phyloP scores from a whole-genome alignment of 805 yeast species.

The Yarrowia osloensis region DNA sequence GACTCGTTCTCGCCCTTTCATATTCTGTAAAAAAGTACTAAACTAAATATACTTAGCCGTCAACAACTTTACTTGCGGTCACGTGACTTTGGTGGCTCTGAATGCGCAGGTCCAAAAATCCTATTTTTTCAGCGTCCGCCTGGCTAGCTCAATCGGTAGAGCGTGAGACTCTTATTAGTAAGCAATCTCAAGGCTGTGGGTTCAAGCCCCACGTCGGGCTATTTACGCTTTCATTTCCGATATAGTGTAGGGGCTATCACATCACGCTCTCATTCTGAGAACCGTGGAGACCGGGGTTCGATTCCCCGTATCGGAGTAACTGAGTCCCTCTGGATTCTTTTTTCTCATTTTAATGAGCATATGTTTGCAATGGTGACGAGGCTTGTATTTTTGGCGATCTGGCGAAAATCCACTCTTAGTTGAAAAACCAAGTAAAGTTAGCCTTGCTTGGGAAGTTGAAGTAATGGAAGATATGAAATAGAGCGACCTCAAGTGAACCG shows the following conservation, averaged over 20 bases:
- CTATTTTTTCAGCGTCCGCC: not conserved
- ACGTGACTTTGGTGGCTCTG: conserved; percentile 12
- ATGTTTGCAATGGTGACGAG: too few species aligned
- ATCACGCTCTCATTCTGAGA: conserved; percentile 27
- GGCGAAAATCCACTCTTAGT: too few species aligned
- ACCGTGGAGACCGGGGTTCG: conserved; percentile 31
- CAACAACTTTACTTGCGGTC: not conserved
- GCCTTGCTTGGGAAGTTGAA: too few species aligned
- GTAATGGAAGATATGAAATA: too few species aligned
- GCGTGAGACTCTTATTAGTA: not conserved
- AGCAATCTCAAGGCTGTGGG: conserved; percentile 10
- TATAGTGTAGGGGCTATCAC: conserved; percentile 27
- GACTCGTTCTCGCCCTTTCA: too few species aligned
- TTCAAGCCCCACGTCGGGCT: conserved; percentile 24
- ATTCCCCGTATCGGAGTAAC: conserved; percentile 27
- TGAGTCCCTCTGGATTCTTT: not conserved
- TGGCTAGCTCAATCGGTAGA: conserved; percentile 11
- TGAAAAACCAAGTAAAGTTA: too few species aligned
- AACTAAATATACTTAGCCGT: not conserved
- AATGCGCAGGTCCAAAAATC: not conserved
- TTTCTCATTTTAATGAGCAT: not conserved
- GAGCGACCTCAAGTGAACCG: too few species aligned
- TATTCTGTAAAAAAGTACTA: too few species aligned
- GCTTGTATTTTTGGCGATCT: not conserved
- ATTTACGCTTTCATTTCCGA: conserved; percentile 8